Percentiles rank a stretch among this genome's conserved stretches.
Evolutionary conservation across 768 basidiomycete species (phyloP).

Genomic region (Mycena metata): DNA sequence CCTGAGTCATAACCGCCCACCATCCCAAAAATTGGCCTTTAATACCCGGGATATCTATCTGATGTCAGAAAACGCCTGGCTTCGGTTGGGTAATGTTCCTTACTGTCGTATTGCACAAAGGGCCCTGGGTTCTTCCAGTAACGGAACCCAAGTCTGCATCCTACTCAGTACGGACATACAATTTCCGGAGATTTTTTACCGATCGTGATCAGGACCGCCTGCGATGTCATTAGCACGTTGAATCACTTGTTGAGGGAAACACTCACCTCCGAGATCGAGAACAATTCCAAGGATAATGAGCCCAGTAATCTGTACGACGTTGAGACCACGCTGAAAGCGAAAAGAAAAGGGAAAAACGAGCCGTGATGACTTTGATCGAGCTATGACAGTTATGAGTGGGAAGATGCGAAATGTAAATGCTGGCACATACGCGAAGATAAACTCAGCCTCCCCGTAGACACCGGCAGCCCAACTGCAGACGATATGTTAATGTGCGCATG

Average conservation of each 20-base stretch:
- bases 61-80: too few relatives aligned
- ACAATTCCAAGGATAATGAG: conserved; percentile 79
- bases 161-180: not conserved
- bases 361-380: conserved; percentile 90
- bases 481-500: too few relatives aligned
- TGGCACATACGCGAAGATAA: conserved; percentile 81
- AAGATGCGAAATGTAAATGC: not conserved
- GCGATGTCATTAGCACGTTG: not conserved
- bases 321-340: not conserved
- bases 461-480: conserved; percentile 66
- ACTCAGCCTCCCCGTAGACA: conserved; percentile 89
- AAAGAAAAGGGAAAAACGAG: not conserved
- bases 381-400: conserved; percentile 39
- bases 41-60: conserved; percentile 64
- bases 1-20: conserved; percentile 81
- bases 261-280: conserved; percentile 81
- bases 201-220: conserved; percentile 87
- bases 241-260: too few relatives aligned
- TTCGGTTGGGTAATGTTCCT: too few relatives aligned
- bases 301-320: conserved; percentile 63
- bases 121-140: conserved; percentile 92
- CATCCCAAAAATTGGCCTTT: conserved; percentile 81
- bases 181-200: conserved; percentile 57
- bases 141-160: conserved; percentile 63
- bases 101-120: conserved; percentile 75